A percentile compares a stretch with the other conserved stretches of the same genome.
These are phyloP conservation scores for Fusarium sp. DNA, from an alignment of 2,329 filamentous ascomycete genomes.

Conservation along the genomic window DNA sequence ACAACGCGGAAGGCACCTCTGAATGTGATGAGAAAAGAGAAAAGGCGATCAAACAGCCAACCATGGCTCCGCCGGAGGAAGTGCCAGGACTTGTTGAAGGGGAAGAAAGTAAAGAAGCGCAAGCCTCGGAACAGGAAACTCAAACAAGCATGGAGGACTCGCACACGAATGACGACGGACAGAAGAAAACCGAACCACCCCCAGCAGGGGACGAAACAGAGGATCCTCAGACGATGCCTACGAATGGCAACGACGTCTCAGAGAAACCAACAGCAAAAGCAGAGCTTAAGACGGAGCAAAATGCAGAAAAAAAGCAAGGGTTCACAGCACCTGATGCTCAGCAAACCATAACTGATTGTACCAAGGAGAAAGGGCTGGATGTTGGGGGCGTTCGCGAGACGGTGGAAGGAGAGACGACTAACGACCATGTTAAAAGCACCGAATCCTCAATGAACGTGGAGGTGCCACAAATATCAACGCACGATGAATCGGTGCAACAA, in stretches of 20 bases:
- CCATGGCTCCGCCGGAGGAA: constrained; percentile 3
- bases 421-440: constrained; percentile 1
- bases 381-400: constrained; percentile 1
- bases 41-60: neutral
- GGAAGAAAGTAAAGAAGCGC: constrained; percentile 29
- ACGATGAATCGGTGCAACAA: constrained; percentile 38
- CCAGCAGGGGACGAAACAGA: constrained; percentile 19
- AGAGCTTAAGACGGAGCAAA: constrained; percentile 27
- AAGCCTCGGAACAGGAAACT: constrained; percentile 14
- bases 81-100: constrained; percentile 2
- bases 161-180: constrained; percentile 16
- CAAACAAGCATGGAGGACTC: constrained; percentile 14
- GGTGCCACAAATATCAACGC: constrained; percentile 31
- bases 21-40: neutral
- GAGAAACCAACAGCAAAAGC: constrained; percentile 22
- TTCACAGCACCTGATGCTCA: constrained; percentile 47
- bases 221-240: constrained; percentile 6
- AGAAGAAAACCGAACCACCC: constrained; percentile 13
- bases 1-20: neutral
- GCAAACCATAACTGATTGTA: constrained; percentile 31
- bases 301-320: constrained; percentile 41
- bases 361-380: constrained; percentile 12
- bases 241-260: constrained; percentile 4
- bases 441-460: constrained; percentile 26
- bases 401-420: neutral